Base-by-base conservation (phyloP, 78 protist genomes). In the Dictyostelium capitatum region DNA sequence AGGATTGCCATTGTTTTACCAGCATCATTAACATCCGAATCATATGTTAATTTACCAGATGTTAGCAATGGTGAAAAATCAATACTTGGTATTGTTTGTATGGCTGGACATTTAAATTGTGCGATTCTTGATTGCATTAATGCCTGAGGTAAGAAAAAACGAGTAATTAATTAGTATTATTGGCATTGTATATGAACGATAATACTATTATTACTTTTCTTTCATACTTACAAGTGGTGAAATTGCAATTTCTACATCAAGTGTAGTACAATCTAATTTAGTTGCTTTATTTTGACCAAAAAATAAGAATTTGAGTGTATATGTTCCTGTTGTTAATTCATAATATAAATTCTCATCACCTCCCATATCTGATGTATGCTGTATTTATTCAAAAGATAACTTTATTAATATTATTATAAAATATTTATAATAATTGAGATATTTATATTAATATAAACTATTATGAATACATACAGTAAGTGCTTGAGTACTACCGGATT, bases 321-420 rank as follows among this genome's bases (percentile, higher is more conserved):
- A 85, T 1, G 23, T 6, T 19, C 92, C 92, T 25, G 92, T 30
- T 20, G 23, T 65, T 74, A 85, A 53, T 23, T 53, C 50, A 28
- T 41, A 46, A 53, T 28, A 75, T 15, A 85, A 56, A 43, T 20
- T 51, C 62, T 85, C 92, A 48, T 85, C 92, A 19, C n/a, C 28
- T 9, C 92, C 92, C 78, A 25, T 19, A 75, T 85, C 92, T 23
- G 92, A 56, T 54, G 92, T 51, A 53, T 85, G 92, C 82, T 74
- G 41, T 70, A 30, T 9, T 25, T n/a, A n/a, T n/a, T n/a, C n/a
- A n/a, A n/a, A n/a, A n/a, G n/a, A n/a, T n/a, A n/a, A n/a, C n/a
- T n/a, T n/a, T n/a, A n/a, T n/a, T n/a, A n/a, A n/a, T n/a, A n/a
- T n/a, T n/a, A 17, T 15, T 20, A 79, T 0, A 41, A 79, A 79